phyloP scores from a whole-genome alignment of 1,139 yeast species.

The Petasospora rhodanensis region DNA sequence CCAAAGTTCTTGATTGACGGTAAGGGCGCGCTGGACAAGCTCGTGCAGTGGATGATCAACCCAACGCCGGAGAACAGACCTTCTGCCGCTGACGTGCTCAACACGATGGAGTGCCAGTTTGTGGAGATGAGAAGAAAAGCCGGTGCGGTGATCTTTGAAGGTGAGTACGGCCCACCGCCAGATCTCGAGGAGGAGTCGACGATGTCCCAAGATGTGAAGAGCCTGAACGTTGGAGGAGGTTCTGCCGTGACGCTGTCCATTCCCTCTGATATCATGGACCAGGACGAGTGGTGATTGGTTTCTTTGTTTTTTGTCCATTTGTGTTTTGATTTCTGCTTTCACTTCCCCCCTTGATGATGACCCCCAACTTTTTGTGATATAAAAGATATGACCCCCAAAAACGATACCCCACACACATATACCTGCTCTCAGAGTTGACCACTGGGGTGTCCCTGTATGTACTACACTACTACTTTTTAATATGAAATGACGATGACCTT shows the following conservation, averaged over 20 bases:
- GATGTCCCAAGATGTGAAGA: conserved; percentile 19
- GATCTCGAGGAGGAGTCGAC: conserved; percentile 26
- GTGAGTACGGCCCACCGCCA: conserved; percentile 86
- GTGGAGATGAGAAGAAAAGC: conserved; percentile 84
- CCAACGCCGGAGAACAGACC: conserved; percentile 87
- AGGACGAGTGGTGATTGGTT: conserved; percentile 17
- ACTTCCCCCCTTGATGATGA: background rate
- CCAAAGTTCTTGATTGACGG: conserved; percentile 80
- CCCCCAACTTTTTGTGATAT: too few relatives aligned
- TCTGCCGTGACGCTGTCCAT: conserved; percentile 15
- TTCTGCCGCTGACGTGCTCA: conserved; percentile 63
- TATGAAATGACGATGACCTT: conserved; percentile 1
- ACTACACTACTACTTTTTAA: too few relatives aligned
- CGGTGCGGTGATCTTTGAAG: conserved; percentile 95
- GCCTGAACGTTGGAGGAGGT: conserved; percentile 17
- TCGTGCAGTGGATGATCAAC: conserved; percentile 85
- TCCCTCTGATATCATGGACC: conserved; percentile 22
- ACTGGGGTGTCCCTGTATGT: too few relatives aligned
- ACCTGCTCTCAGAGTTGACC: too few relatives aligned
- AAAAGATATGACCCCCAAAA: conserved; percentile 1
- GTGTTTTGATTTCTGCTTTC: too few relatives aligned
- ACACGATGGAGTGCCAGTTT: conserved; percentile 65
- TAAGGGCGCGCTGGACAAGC: conserved; percentile 64
- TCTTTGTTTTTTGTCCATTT: background rate
- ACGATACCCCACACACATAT: background rate